phyloP scores from a whole-genome alignment of 179 eudicot species.

The Corrigiola litoralis region DNA sequence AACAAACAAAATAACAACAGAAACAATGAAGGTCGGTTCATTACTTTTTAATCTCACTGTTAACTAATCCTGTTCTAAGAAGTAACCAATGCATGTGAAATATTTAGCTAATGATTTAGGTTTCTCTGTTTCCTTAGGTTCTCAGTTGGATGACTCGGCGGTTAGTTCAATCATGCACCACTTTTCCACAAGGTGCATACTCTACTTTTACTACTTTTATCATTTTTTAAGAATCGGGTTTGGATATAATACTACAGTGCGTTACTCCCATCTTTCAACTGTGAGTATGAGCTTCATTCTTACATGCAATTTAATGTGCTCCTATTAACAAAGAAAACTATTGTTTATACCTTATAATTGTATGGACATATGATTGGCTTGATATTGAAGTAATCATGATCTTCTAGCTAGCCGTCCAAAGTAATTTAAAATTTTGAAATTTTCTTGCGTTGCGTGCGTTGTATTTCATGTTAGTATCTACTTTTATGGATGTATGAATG shows the following conservation, averaged over 20 bases:
- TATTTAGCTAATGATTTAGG: neutral
- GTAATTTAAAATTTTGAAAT: too few species aligned
- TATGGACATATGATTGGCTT: neutral
- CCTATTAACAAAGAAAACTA: too few species aligned
- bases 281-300: too few species aligned
- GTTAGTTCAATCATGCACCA: conserved; percentile 39
- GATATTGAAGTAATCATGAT: neutral
- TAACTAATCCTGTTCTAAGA: too few species aligned
- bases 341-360: neutral
- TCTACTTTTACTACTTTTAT: too few species aligned
- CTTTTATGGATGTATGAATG: neutral
- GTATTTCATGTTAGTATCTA: neutral
- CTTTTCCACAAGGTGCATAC: conserved; percentile 1
- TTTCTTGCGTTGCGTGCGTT: too few species aligned
- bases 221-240: too few species aligned
- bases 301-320: too few species aligned
- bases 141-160: conserved; percentile 60
- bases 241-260: too few species aligned
- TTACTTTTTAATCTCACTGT: neutral
- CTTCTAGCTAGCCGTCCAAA: too few species aligned
- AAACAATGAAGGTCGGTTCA: conserved; percentile 24
- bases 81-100: too few species aligned
- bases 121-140: conserved; percentile 29
- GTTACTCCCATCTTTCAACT: too few species aligned
- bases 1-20: neutral